Base-by-base conservation (phyloP, 1,139 yeast genomes). In the Candida sanyaensis region DNA sequence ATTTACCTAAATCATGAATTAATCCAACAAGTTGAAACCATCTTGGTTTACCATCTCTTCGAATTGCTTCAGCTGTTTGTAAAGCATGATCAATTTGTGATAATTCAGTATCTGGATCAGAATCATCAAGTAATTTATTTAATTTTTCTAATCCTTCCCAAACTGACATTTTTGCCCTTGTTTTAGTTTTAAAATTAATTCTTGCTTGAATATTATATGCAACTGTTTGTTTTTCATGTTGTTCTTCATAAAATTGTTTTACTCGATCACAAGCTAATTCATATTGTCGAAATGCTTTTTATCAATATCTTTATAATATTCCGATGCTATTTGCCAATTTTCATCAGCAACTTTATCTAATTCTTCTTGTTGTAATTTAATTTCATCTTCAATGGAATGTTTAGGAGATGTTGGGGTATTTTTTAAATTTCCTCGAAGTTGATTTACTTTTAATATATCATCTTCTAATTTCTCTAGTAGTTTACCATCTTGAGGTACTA, bases 1-100 rank as follows among this genome's bases (percentile, higher is more conserved):
- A 69, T 59, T 85, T 85, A 1, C 91, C 91, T 52, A 85, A 67
- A 61, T 85, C 91, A 59, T 85, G 91, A 37, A 85, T 83, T 38
- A 85, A 65, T 0, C 91, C 91, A 6, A 86, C 89, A 21, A 85
- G 65, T 62, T 85, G 91, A 69, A 85, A 84, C 91, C 91, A 85
- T 34, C 90, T 66, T 0, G 91, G 91, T 58, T 82, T 81, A 1
- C 80, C 78, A 56, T 85, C 91, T 49, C 77, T 64, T 55, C 89
- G 66, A 44, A 85, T 85, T 3, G 90, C 89, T 57, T 85, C 90
- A 2, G 91, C 91, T 0, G 91, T 85, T 63, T 85, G 91, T 28
- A 85, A 60, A 0, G 91, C 90, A 62, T 85, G 91, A 57, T 85
- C 90, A 43, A 85, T 85, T 57, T 85, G 91, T 0, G 88, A 82